A percentile compares a stretch with the other conserved stretches of the same genome.
Evolutionary conservation across 129 eudicot genomes (phyloP).

Genomic region (Escallonia herrerae): DNA sequence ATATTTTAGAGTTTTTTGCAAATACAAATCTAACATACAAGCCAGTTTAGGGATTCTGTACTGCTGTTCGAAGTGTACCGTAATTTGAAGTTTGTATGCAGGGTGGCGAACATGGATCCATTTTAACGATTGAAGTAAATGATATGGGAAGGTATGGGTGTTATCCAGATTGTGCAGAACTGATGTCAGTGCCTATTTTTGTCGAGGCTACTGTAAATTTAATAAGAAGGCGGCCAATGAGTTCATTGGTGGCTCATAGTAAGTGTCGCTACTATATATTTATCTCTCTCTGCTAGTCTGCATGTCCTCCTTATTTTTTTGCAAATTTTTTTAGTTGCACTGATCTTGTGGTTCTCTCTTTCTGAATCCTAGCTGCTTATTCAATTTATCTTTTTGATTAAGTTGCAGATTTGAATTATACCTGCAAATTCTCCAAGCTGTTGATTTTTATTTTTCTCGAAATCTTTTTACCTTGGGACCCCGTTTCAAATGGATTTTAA

Average conservation of each 20-base stretch:
- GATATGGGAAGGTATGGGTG: conserved; percentile 92
- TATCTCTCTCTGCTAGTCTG: too few relatives aligned
- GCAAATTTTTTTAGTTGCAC: too few relatives aligned
- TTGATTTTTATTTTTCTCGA: background rate
- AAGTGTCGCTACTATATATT: conserved; percentile 18
- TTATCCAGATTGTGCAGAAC: conserved; percentile 57
- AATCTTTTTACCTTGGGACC: background rate
- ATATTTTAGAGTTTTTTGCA: background rate
- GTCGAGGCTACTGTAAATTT: conserved; percentile 57
- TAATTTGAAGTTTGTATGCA: conserved; percentile 15
- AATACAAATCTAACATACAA: background rate
- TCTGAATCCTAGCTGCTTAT: background rate
- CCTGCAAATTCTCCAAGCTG: background rate
- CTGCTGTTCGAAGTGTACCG: background rate
- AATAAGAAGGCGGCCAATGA: conserved; percentile 42
- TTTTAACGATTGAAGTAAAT: conserved; percentile 53
- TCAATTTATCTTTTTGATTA: background rate
- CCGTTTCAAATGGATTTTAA: too few relatives aligned
- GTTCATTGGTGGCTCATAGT: conserved; percentile 63
- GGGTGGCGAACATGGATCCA: conserved; percentile 56
- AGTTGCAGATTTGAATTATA: background rate
- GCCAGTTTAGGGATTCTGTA: background rate
- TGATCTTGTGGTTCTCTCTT: background rate
- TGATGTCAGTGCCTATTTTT: conserved; percentile 56
- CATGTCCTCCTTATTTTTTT: too few relatives aligned